A percentile compares a stretch with the other conserved stretches of the same genome.
phyloP scores from a whole-genome alignment of 2,329 filamentous ascomycete genomes.

The Diaporthe velutina region DNA sequence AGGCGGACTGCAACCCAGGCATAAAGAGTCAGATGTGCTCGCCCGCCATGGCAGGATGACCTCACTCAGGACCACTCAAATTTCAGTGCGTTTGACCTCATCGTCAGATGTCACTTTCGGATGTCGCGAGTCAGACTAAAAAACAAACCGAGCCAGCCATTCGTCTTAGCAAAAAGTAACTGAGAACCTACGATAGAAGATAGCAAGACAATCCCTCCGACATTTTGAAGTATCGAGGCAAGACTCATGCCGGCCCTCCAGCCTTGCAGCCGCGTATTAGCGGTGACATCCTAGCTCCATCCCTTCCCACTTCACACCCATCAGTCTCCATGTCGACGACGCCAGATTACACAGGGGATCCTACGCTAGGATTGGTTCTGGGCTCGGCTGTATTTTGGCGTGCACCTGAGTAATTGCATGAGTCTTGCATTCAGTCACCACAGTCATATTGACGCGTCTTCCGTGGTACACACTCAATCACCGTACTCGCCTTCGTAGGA shows the following conservation, averaged over 20 bases:
- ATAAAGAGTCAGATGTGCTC: constrained; percentile 29
- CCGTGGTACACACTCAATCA: not conserved
- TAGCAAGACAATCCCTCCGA: not conserved
- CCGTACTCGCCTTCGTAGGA: not conserved
- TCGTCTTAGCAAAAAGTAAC: not conserved
- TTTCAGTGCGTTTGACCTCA: constrained; percentile 12
- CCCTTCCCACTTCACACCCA: not conserved
- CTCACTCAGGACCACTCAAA: constrained; percentile 12
- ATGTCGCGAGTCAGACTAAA: not conserved
- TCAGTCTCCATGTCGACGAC: not conserved
- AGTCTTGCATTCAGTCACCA: not conserved
- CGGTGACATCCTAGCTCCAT: not conserved
- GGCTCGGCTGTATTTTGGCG: not conserved
- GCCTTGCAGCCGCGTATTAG: not conserved
- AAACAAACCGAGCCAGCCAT: not conserved
- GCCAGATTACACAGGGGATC: not conserved
- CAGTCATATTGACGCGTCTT: constrained; percentile 17
- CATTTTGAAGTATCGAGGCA: not conserved
- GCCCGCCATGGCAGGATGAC: constrained; percentile 15
- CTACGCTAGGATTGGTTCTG: not conserved
- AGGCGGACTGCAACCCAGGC: constrained; percentile 9
- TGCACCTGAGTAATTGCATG: not conserved
- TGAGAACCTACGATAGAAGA: not conserved
- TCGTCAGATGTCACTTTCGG: constrained; percentile 6
- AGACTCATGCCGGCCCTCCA: not conserved